Base-by-base conservation (phyloP, 2,329 filamentous ascomycete genomes). In the Ascochyta viciae-villosae region DNA sequence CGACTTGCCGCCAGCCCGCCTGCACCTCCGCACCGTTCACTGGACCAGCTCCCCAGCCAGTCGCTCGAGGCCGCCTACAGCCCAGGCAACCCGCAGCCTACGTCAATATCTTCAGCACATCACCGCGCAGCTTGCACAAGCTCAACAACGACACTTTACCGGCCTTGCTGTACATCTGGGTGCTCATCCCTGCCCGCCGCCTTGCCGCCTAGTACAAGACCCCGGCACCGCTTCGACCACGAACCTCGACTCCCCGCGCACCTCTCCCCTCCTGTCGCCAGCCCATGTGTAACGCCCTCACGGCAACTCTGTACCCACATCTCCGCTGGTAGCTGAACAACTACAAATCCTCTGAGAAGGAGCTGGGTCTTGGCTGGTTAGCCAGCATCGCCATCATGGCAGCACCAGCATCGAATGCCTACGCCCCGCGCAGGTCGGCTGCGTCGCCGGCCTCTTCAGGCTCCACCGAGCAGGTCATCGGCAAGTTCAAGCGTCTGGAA, bases 401-500 rank as follows among this genome's bases (percentile, higher is more conserved):
- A 42, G 66, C 70, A 51, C 72, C 71, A 47, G 54, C 58, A 26
- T 63, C 69, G 19, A 64, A 66, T 51, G 57, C 65, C 34, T 69
- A 67, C 54, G 66, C 70, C 43, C 70, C 73, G 60, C 73, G 74
- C 60, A 71, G 76, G 61, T 70, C 74, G 50, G 68, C 69, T 26
- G 62, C 74, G 16, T 62, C 76, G 71, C 69, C 76, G 65, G 46
- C 75, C 69, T 64, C 74, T 67, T 66, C 74, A 29, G 59, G 56
- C 37, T 60, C 62, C 26, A 44, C 67, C 10, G 72, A 74, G 37
- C 63, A 70, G 52, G 64, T 78, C 41, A 83, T 95, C 68, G 91
- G 92, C 65, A 87, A 89, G 71, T 97, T 96, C 77, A 85, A 85
- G 68, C 88, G 94, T 70, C 86, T 92, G 67, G 88, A 90, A 66